phyloP scores from a whole-genome alignment of 1,284 basidiomycete genomes.

The Fomitopsis pinicola region DNA sequence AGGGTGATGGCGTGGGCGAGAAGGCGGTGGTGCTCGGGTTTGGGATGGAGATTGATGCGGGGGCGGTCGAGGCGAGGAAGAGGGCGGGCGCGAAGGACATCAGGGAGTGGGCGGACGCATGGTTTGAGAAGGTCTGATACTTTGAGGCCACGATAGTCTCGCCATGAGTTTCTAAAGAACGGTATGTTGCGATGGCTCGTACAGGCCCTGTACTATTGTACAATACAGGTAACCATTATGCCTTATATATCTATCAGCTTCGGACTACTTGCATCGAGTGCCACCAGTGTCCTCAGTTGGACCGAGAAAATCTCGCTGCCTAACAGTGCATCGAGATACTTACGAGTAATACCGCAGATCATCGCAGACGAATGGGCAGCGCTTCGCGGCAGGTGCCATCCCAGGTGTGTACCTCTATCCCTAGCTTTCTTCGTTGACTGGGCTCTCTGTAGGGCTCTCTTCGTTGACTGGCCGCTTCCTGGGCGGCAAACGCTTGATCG shows the following conservation, averaged over 20 bases:
- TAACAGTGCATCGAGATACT: no score
- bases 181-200: no score
- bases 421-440: slow-evolving; percentile 61
- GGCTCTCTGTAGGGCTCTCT: no score
- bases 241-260: no score
- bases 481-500: not conserved
- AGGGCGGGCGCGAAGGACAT: slow-evolving; percentile 3
- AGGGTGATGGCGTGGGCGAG: slow-evolving; percentile 3
- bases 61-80: slow-evolving; percentile 13
- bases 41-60: slow-evolving; percentile 13
- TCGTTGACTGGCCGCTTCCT: slow-evolving; percentile 13
- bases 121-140: slow-evolving; percentile 17
- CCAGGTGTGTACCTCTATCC: slow-evolving; percentile 59
- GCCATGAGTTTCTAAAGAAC: not conserved
- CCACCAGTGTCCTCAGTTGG: no score
- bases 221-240: no score
- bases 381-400: slow-evolving; percentile 88
- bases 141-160: no score
- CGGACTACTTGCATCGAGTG: no score
- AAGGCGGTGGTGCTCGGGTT: slow-evolving; percentile 12
- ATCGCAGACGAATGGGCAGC: slow-evolving; percentile 72
- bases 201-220: no score
- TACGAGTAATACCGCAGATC: no score
- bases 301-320: no score
- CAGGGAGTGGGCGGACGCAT: slow-evolving; percentile 23